A percentile compares a stretch with the other conserved stretches of the same genome.
Conservation (phyloP, 352 stramenopile genomes). For the Phytophthora boehmeriae region DNA sequence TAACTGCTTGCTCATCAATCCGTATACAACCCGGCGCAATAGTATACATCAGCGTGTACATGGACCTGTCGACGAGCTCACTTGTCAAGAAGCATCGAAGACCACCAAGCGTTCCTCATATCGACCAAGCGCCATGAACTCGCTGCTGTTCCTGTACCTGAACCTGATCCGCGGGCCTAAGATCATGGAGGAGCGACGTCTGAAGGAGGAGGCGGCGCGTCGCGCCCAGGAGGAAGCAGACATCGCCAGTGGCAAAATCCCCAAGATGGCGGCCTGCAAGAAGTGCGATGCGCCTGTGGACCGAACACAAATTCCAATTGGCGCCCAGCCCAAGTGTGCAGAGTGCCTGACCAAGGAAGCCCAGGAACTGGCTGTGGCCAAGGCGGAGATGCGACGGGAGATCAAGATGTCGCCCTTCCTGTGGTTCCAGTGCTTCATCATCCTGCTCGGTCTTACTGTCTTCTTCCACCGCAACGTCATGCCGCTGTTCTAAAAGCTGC, state of each 20-base stretch:
- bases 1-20: neutral
- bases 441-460: constrained; percentile 55
- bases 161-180: constrained; percentile 73
- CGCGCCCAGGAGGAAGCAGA: constrained; percentile 52
- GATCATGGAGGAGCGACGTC: constrained; percentile 47
- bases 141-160: constrained; percentile 78
- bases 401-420: constrained; percentile 75
- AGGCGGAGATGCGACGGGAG: constrained; percentile 40
- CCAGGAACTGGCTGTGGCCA: constrained; percentile 26
- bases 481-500: constrained; percentile 44
- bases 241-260: constrained; percentile 54
- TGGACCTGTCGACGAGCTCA: constrained; percentile 15
- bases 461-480: constrained; percentile 79
- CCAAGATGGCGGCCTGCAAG: constrained; percentile 65
- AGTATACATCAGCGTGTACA: neutral
- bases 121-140: constrained; percentile 57
- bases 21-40: neutral
- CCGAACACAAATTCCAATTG: constrained; percentile 35
- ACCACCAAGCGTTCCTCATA: neutral
- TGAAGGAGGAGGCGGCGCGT: constrained; percentile 62
- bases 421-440: constrained; percentile 71
- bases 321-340: constrained; percentile 46
- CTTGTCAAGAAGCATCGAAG: constrained; percentile 29
- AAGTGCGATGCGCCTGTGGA: constrained; percentile 70
- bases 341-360: constrained; percentile 45